A percentile compares a stretch with the other conserved stretches of the same genome.
Conservation (phyloP, 305 asterid species). For the Fraxinus ornus region DNA sequence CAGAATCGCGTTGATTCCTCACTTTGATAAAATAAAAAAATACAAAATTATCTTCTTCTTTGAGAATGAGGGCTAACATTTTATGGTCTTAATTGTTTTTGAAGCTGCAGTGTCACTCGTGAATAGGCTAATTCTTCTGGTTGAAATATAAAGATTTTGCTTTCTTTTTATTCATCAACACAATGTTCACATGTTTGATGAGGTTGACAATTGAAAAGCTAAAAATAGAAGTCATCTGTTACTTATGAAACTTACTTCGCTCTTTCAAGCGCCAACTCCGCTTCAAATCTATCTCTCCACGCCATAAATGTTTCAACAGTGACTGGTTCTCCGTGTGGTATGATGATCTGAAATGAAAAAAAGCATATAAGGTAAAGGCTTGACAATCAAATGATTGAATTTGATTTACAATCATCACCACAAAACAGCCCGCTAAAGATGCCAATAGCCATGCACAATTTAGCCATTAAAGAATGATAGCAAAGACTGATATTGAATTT, state of each 20-base stretch:
- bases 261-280: conserved; percentile 92
- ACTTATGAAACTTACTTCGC: conserved; percentile 75
- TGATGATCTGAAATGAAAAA: conserved; percentile 60
- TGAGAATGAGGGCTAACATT: background rate
- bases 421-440: background rate
- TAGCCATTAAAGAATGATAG: background rate
- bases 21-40: background rate
- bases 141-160: background rate
- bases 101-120: background rate
- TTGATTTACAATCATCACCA: background rate
- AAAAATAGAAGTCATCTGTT: conserved; percentile 12
- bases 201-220: conserved; percentile 16
- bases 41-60: background rate
- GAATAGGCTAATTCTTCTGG: background rate
- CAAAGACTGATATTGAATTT: background rate
- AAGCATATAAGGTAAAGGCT: conserved; percentile 1
- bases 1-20: background rate
- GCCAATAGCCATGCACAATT: background rate
- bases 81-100: background rate
- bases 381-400: conserved; percentile 2
- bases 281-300: conserved; percentile 97
- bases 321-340: conserved; percentile 98
- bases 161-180: background rate
- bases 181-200: conserved; percentile 5
- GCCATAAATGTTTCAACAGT: conserved; percentile 92